Base-by-base conservation (phyloP, 768 basidiomycete genomes). In the Boletus vermiculosoides region DNA sequence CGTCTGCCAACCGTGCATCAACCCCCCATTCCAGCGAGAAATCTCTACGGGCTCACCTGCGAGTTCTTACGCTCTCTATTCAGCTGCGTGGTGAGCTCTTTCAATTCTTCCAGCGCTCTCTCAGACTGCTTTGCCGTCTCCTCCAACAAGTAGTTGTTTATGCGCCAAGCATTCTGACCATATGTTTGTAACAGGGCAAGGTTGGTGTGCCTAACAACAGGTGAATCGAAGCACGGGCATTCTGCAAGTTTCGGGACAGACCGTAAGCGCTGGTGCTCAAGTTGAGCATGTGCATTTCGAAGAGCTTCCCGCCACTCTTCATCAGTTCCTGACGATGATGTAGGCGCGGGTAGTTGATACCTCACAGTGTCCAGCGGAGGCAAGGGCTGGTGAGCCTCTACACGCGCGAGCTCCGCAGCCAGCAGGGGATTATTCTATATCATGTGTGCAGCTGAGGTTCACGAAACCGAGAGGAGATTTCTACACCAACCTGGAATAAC, bases 91-190 rank as follows among this genome's bases (percentile, higher is more conserved):
- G 90, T 91, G 49, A 86, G 70, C 67, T 92, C 81, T 70, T 87
- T 88, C 57, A 94, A 62, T 60, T 88, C 84, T 65, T 92, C 93
- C n/a, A 90, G 71, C 11, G 84, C 77, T 59, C 78, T 79, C 71
- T 94, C 92, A 9, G 83, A 76, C 56, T 84, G 82, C 64, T 86
- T 87, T 9, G 87, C 84, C 34, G 87, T 84, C 25, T 84, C 80
- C 70, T 96, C 93, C 23, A 94, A 75, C 33, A 90, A 78, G 66
- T 93, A 94, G 72, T 98, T 98, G 68, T 92, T 86, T 72, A 94
- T 85, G 59, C 90, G 83, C 90, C 92, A 96, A 13, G 90, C 88
- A 76, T 98, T 98, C 18, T 87, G 76, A 4, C 91, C 96, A 66
- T 96, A 94, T 34, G 84, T 87, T 68, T 94, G 87, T 34, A 95